Base-by-base conservation (phyloP, 208 protist species). In the Wallacemonas sp. region DNA sequence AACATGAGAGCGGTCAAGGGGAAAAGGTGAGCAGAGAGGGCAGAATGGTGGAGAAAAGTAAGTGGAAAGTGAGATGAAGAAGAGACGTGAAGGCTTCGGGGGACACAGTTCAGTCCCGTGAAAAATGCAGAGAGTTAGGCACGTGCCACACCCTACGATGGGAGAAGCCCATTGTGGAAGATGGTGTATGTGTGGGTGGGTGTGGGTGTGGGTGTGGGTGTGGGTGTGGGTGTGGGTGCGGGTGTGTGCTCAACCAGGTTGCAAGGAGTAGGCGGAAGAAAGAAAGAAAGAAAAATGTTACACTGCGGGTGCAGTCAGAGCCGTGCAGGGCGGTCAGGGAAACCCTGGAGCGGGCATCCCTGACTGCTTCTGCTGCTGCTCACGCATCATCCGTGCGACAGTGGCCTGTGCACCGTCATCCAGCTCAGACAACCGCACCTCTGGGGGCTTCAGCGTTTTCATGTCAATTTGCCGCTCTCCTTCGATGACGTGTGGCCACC, bases 351-450 rank as follows among this genome's bases (percentile, higher is more conserved):
- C 52, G 39, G 23, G 14, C 8, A 50, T 59, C 0, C 50, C 64
- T 2, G 36, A 25, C 4, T 42, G 50, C 61, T 94, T 92, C 65
- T 94, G 84, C 20, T 77, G 77, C 48, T 97, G 93, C 48, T 97
- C 95, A 74, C 86, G 86, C 91, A 98, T 97, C 94, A 97, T 97
- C 50, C 90, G 86, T 18, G 87, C 83, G 11, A 97, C 82, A n/a
- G 75, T 88, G 2, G 91, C 86, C 57, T 92, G 91, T 29, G 88
- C 85, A 25, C 86, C 85, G 2, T 82, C 89, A 62, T 96, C 91
- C 1, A 96, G 69, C 8, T 93, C 84, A 10, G 77, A 81, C 33
- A 96, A 65, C 28, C 85, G 77, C 28, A 88, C 82, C 20, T 73
- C 80, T 29, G 91, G 91, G 48, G 91, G 91, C 33, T 81, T 84